phyloP scores from a whole-genome alignment of 306 rosid genomes.

The Corylus avellana region DNA sequence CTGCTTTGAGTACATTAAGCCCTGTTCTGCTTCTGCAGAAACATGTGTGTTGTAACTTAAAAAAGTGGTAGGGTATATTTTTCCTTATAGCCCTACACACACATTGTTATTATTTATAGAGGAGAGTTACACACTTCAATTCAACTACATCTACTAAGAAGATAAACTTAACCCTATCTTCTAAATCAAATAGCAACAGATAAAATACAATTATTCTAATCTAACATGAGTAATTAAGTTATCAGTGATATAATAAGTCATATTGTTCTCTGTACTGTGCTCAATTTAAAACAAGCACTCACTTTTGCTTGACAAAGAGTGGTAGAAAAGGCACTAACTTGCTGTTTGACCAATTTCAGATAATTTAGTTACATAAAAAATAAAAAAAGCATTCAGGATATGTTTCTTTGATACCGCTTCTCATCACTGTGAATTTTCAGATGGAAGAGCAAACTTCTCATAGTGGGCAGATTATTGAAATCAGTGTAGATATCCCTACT shows the following conservation, averaged over 20 bases:
- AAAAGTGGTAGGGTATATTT: no score
- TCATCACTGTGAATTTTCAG: constrained; percentile 32
- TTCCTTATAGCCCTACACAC: no score
- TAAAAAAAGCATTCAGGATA: not conserved
- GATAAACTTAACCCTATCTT: no score
- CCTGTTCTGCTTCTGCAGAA: not conserved
- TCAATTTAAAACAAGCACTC: not conserved
- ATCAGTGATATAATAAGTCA: not conserved
- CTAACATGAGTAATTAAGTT: not conserved
- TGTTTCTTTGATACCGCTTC: not conserved
- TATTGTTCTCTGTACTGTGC: not conserved
- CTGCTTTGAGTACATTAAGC: not conserved
- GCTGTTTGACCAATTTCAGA: constrained; percentile 2
- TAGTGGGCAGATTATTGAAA: constrained; percentile 50
- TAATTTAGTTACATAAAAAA: not conserved
- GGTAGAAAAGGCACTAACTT: not conserved
- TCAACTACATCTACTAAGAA: no score
- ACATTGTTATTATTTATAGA: no score
- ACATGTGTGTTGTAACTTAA: not conserved
- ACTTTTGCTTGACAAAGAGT: not conserved
- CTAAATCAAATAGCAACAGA: no score
- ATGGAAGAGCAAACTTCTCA: constrained; percentile 51
- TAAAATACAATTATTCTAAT: no score
- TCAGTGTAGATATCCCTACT: constrained; percentile 38
- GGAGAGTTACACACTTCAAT: no score